Conservation (phyloP, 495 filamentous ascomycete species). For the Penicillium daleae region DNA sequence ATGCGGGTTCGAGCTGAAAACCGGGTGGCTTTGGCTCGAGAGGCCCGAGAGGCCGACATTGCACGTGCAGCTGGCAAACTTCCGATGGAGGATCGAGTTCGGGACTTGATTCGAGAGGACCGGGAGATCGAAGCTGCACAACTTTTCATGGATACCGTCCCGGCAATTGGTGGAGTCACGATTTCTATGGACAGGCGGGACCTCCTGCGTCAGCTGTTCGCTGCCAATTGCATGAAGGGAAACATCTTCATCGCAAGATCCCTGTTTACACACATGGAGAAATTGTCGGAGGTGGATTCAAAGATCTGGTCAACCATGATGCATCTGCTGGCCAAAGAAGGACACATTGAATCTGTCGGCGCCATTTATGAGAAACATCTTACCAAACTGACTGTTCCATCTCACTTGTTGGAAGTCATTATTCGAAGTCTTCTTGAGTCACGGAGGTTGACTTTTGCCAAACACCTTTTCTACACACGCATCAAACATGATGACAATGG, state of each 20-base stretch:
- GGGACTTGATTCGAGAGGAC: slow-evolving; percentile 23
- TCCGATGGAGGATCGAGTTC: slow-evolving; percentile 21
- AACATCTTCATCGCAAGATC: slow-evolving; percentile 47
- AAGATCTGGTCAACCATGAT: slow-evolving; percentile 48
- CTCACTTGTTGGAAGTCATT: slow-evolving; percentile 43
- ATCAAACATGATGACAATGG: slow-evolving; percentile 40
- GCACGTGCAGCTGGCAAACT: slow-evolving; percentile 6
- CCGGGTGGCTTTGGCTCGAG: slow-evolving; percentile 17
- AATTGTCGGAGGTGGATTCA: slow-evolving; percentile 36
- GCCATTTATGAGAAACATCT: slow-evolving; percentile 39
- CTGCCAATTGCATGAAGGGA: slow-evolving; percentile 42
- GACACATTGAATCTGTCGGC: slow-evolving; percentile 44
- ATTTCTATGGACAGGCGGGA: slow-evolving; percentile 39
- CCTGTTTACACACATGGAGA: slow-evolving; percentile 43
- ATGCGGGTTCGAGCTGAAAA: slow-evolving; percentile 12
- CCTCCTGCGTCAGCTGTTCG: slow-evolving; percentile 38
- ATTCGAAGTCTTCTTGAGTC: slow-evolving; percentile 49
- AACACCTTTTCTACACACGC: slow-evolving; percentile 38
- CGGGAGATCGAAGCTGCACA: slow-evolving; percentile 46
- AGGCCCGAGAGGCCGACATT: slow-evolving; percentile 16
- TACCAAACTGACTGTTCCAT: slow-evolving; percentile 31
- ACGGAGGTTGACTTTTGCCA: slow-evolving; percentile 40
- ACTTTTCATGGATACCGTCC: slow-evolving; percentile 38
- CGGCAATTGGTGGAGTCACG: slow-evolving; percentile 13
- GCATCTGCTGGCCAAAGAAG: slow-evolving; percentile 44